phyloP scores from a whole-genome alignment of 1,284 basidiomycete genomes.

The Meira nashicola region DNA sequence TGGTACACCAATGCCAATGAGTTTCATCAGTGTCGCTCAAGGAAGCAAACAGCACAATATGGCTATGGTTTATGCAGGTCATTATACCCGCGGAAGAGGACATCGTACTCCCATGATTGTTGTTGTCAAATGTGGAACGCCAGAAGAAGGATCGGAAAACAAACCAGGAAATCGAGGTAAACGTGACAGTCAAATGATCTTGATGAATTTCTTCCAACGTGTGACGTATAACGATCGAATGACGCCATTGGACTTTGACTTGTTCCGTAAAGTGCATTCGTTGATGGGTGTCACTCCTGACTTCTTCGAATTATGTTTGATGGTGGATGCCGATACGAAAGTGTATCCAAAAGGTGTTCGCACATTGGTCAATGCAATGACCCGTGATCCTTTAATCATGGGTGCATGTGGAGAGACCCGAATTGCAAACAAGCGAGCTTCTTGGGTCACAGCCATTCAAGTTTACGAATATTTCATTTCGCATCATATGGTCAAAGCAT shows the following conservation, averaged over 20 bases:
- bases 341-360: slow-evolving; percentile 45
- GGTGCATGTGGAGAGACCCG: slow-evolving; percentile 97
- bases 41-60: slow-evolving; percentile 86
- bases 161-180: slow-evolving; percentile 99
- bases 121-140: slow-evolving; percentile 92
- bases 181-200: slow-evolving; percentile 93
- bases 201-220: slow-evolving; percentile 99
- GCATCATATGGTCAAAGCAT: slow-evolving; percentile 94
- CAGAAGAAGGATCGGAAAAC: slow-evolving; percentile 65
- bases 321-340: slow-evolving; percentile 91
- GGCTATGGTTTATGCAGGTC: slow-evolving; percentile 97
- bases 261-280: slow-evolving; percentile 92
- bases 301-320: slow-evolving; percentile 93
- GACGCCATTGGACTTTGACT: slow-evolving; percentile 92
- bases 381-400: slow-evolving; percentile 97
- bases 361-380: slow-evolving; percentile 69
- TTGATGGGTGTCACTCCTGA: slow-evolving; percentile 99
- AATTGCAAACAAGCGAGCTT: slow-evolving; percentile 88
- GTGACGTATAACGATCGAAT: slow-evolving; percentile 99
- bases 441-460: slow-evolving; percentile 97
- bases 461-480: slow-evolving; percentile 99
- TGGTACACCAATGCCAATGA: slow-evolving; percentile 93
- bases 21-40: slow-evolving; percentile 80
- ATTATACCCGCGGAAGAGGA: slow-evolving; percentile 71
- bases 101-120: slow-evolving; percentile 91